Percentiles rank a stretch among this genome's conserved stretches.
Conservation (phyloP, 2,329 filamentous ascomycete genomes). For the Colletotrichum tamarilloi region DNA sequence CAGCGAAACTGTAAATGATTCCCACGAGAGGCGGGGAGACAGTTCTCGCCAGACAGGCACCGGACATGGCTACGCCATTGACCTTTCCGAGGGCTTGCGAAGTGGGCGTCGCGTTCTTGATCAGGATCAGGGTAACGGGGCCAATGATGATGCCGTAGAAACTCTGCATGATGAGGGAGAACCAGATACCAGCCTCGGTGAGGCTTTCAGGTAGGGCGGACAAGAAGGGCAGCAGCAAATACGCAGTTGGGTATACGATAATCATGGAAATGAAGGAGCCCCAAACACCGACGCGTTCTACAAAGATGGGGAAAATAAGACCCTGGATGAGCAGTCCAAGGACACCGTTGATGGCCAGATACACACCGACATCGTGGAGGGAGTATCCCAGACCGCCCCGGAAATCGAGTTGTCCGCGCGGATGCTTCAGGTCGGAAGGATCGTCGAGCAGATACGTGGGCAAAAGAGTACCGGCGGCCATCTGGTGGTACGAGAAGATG, state of each 20-base stretch:
- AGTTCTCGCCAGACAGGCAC: slow-evolving; percentile 77
- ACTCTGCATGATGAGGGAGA: slow-evolving; percentile 73
- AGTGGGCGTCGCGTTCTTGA: slow-evolving; percentile 77
- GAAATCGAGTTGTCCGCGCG: slow-evolving; percentile 49
- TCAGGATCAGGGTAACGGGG: slow-evolving; percentile 75
- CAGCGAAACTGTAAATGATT: slow-evolving; percentile 72
- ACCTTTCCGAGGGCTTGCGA: slow-evolving; percentile 74
- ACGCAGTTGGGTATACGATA: slow-evolving; percentile 73
- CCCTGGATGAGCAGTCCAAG: slow-evolving; percentile 80
- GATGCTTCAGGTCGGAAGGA: slow-evolving; percentile 35
- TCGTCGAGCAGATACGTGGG: slow-evolving; percentile 56
- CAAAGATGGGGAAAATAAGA: slow-evolving; percentile 74
- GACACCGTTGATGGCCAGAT: slow-evolving; percentile 76
- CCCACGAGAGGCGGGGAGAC: slow-evolving; percentile 76
- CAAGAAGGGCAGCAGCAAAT: slow-evolving; percentile 76
- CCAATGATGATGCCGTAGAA: slow-evolving; percentile 76
- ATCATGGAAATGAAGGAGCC: slow-evolving; percentile 73
- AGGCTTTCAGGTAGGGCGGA: slow-evolving; percentile 64
- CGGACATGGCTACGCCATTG: slow-evolving; percentile 78
- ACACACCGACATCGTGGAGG: slow-evolving; percentile 72
- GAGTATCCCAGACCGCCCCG: slow-evolving; percentile 74
- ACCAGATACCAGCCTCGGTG: slow-evolving; percentile 72
- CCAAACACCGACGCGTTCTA: slow-evolving; percentile 75
- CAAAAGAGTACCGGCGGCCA: slow-evolving; percentile 55
- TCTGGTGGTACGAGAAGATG: slow-evolving; percentile 57